Evolutionary conservation across 1,284 basidiomycete genomes (phyloP).

Genomic region (Cutaneotrichosporon cavernicola): DNA sequence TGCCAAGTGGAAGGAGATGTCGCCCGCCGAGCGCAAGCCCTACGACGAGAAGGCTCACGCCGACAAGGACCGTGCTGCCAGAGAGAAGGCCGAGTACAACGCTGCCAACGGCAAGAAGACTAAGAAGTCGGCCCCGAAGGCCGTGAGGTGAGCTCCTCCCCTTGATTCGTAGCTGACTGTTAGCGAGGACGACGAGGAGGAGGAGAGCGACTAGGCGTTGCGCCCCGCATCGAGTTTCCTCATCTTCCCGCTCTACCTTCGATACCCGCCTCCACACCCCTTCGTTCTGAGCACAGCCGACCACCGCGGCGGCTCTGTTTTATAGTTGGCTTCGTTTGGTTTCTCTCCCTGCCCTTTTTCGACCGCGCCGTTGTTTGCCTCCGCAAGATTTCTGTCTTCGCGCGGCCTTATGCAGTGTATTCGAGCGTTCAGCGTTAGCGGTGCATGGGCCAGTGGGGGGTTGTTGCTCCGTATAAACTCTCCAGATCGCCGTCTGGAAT

Average conservation of each 20-base stretch:
- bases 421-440: slow-evolving; percentile 8
- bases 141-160: slow-evolving; percentile 1
- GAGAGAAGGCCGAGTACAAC: slow-evolving; percentile 58
- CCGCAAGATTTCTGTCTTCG: slow-evolving; percentile 10
- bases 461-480: no score
- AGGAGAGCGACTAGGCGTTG: slow-evolving; percentile 8
- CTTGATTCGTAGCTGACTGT: not conserved
- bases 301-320: not conserved
- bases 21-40: slow-evolving; percentile 86
- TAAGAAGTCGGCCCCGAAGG: slow-evolving; percentile 29
- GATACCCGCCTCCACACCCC: not conserved
- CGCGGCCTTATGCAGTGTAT: slow-evolving; percentile 17
- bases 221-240: not conserved
- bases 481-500: no score
- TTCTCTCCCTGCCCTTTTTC: not conserved
- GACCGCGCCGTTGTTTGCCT: slow-evolving; percentile 13
- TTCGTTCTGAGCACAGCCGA: not conserved
- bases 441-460: not conserved
- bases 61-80: slow-evolving; percentile 72
- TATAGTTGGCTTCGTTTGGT: slow-evolving; percentile 9
- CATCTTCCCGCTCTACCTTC: not conserved
- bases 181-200: slow-evolving; percentile 17
- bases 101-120: slow-evolving; percentile 55
- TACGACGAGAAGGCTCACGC: slow-evolving; percentile 80
- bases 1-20: slow-evolving; percentile 85